Evolutionary conservation across 192 early-diverging fungal species (phyloP).

Genomic region (Podochytrium sp.): DNA sequence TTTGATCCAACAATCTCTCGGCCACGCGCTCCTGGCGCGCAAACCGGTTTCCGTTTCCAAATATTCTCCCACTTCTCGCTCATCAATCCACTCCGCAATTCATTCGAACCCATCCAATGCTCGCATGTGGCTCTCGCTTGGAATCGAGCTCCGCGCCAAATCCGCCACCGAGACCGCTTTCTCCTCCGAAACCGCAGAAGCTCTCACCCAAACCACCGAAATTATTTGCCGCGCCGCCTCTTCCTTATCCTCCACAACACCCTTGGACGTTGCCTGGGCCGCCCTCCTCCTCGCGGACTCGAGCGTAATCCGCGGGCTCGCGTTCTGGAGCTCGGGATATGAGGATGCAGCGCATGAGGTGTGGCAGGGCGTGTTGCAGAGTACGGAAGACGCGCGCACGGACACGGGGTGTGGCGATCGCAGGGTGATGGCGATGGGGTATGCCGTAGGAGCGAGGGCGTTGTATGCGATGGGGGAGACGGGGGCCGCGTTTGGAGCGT

Average conservation of each 20-base stretch:
- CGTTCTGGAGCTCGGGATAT: not conserved
- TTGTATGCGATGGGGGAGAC: slow-evolving; percentile 10
- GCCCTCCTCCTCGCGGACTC: not conserved
- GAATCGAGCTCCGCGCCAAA: not conserved
- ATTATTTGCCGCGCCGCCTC: too few species aligned
- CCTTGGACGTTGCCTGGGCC: not conserved
- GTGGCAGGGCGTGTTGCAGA: not conserved
- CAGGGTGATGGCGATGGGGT: slow-evolving; percentile 22
- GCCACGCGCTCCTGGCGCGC: slow-evolving; percentile 20
- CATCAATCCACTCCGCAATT: slow-evolving; percentile 19
- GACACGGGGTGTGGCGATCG: not conserved
- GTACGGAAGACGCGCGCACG: not conserved
- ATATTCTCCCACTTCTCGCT: not conserved
- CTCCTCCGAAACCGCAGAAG: not conserved
- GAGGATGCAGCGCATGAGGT: not conserved
- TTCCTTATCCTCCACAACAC: not conserved
- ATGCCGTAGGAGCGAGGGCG: slow-evolving; percentile 17
- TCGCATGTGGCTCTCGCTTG: slow-evolving; percentile 13
- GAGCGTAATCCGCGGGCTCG: not conserved
- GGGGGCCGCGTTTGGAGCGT: slow-evolving; percentile 6
- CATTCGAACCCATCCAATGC: slow-evolving; percentile 16
- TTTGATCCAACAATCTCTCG: slow-evolving; percentile 3
- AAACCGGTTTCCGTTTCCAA: not conserved
- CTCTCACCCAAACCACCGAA: not conserved
- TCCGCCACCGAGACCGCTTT: not conserved